Base-by-base conservation (phyloP, 164 flowering plant genomes). In the Amborella trichopoda region DNA sequence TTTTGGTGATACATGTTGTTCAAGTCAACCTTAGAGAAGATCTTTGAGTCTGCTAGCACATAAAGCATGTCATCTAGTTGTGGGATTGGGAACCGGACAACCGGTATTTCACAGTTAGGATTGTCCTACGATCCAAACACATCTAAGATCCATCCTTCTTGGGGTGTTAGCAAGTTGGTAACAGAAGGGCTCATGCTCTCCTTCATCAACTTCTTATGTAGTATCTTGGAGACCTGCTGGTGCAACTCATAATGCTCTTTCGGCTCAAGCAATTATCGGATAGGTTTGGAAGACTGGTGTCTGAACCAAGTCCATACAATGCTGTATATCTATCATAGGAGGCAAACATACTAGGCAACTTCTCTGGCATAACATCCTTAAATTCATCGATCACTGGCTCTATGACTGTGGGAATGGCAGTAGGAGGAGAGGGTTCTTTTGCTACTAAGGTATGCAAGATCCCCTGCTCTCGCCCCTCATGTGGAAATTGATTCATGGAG, bases 111-210 rank as follows among this genome's bases (percentile, higher is more conserved):
- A n/a, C 28, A 26, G 1, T 14, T 25, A 5, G 17, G 11, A 16
- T 23, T 46, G 10, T 27, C 20, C 50, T 5, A 24, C 37, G 28
- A 30, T 46, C 23, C 20, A 46, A 24, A 30, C 50, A 46, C 50
- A 28, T 23, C 50, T 39, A 28, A 28, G 20, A 12, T 12, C 38
- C 50, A 28, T 46, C 38, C 24, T 46, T 30, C 50, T 46, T 46
- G n/a, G 16, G 23, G 38, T 4, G 37, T 22, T 2, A 46, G 11
- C 10, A 46, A 10, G 23, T 23, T 17, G 4, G 23, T 23, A 18
- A 18, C 38, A 2, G 24, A 46, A 5, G 22, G 50, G 21, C 24
- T 46, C 24, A 18, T n/a, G 23, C 37, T 46, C 23, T 46, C 50
- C 26, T 28, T 11, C 2, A 44, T 28, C 22, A 1, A 30, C n/a